phyloP scores from a whole-genome alignment of 352 stramenopile species.

The Globisporangium nodosum region DNA sequence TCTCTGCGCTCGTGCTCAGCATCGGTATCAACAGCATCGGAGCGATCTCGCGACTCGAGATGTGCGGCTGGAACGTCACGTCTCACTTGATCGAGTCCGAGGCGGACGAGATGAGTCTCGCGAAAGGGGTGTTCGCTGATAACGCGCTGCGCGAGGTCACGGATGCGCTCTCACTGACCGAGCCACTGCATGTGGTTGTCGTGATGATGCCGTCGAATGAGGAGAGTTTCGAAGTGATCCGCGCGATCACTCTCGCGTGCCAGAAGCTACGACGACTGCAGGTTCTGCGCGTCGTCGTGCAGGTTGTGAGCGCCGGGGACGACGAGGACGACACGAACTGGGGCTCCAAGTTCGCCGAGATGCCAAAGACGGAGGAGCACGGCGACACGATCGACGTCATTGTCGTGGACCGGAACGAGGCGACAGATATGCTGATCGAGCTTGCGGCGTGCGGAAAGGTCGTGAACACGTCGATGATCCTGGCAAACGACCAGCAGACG shows the following conservation, averaged over 20 bases:
- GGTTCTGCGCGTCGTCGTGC: conserved; percentile 54
- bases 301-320: conserved; percentile 22
- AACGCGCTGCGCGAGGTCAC: conserved; percentile 18
- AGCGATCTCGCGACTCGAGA: conserved; percentile 43
- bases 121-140: conserved; percentile 12
- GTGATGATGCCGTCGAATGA: conserved; percentile 58
- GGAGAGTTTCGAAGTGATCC: conserved; percentile 50
- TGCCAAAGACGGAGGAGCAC: conserved; percentile 44
- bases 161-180: conserved; percentile 24
- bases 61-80: conserved; percentile 56
- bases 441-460: conserved; percentile 56
- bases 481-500: conserved; percentile 23
- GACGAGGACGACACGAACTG: conserved; percentile 21
- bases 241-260: conserved; percentile 38
- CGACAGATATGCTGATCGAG: conserved; percentile 64
- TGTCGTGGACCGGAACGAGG: conserved; percentile 51
- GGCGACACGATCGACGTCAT: conserved; percentile 64
- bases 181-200: conserved; percentile 49
- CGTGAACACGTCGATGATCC: conserved; percentile 40
- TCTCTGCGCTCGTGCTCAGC: conserved; percentile 34
- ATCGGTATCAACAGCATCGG: conserved; percentile 23
- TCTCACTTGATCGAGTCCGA: conserved; percentile 34
- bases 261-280: conserved; percentile 37
- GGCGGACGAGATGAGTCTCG: conserved; percentile 14
- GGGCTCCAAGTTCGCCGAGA: conserved; percentile 42